Evolutionary conservation across 1,139 yeast species (phyloP).

Genomic region (Pichia sp.): DNA sequence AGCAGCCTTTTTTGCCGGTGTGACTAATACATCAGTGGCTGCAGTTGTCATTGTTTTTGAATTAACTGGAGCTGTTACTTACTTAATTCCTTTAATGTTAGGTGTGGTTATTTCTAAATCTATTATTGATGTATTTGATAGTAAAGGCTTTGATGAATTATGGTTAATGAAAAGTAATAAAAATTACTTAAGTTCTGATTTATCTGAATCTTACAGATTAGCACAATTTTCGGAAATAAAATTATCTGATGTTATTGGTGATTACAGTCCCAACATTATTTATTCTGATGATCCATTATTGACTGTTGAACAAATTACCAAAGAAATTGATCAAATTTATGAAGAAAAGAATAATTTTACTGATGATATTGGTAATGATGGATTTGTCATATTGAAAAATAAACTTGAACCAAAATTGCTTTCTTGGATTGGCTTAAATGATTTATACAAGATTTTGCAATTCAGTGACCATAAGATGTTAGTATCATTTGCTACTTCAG

Average conservation of each 20-base stretch:
- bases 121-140: constrained; percentile 42
- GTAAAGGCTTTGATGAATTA: constrained; percentile 41
- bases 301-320: constrained; percentile 27
- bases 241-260: constrained; percentile 4
- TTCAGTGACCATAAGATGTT: background rate
- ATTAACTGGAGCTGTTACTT: constrained; percentile 53
- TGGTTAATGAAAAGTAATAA: constrained; percentile 21
- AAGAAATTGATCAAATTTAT: constrained; percentile 26
- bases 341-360: constrained; percentile 16
- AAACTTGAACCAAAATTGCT: constrained; percentile 5
- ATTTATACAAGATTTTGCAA: constrained; percentile 4
- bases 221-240: constrained; percentile 9
- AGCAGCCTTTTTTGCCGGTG: constrained; percentile 51
- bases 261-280: constrained; percentile 3
- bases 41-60: constrained; percentile 55
- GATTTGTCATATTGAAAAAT: constrained; percentile 14
- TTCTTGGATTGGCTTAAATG: constrained; percentile 14
- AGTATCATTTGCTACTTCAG: constrained; percentile 4
- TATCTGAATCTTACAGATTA: constrained; percentile 8
- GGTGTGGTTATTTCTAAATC: constrained; percentile 49
- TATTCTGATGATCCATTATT: constrained; percentile 18
- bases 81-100: constrained; percentile 54
- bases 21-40: constrained; percentile 50
- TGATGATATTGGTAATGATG: constrained; percentile 11
- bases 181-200: constrained; percentile 8